phyloP scores from a whole-genome alignment of 768 basidiomycete species.

The Suillus variegatus region DNA sequence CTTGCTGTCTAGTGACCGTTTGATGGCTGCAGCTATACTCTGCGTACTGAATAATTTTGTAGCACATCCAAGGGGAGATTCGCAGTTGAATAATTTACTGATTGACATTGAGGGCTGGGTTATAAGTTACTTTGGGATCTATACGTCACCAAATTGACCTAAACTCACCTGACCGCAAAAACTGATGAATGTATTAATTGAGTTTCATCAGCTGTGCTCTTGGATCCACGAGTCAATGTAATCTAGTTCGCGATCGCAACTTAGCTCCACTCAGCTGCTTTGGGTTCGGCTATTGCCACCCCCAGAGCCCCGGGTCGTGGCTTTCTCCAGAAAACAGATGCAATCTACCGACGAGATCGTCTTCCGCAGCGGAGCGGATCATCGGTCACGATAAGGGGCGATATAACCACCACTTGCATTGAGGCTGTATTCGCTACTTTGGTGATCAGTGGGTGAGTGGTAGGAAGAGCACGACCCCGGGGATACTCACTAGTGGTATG shows the following conservation, averaged over 20 bases:
- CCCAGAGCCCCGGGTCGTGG: background rate
- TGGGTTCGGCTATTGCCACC: background rate
- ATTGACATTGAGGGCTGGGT: background rate
- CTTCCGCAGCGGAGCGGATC: conserved; percentile 3
- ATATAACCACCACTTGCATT: background rate
- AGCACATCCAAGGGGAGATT: conserved; percentile 32
- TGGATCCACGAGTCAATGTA: background rate
- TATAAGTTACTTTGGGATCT: background rate
- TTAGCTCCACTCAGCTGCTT: conserved; percentile 1
- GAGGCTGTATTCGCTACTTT: background rate
- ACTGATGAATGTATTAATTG: background rate
- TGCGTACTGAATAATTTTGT: conserved; percentile 32
- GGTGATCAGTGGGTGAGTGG: background rate
- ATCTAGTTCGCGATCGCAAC: background rate
- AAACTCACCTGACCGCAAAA: background rate
- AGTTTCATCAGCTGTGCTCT: conserved; percentile 2
- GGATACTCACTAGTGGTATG: background rate
- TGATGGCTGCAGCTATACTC: conserved; percentile 37
- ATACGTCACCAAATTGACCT: background rate
- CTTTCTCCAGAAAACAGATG: background rate
- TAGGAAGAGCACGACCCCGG: background rate
- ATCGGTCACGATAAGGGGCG: background rate
- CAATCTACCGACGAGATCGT: background rate
- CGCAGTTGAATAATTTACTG: background rate
- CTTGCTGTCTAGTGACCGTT: conserved; percentile 31